Evolutionary conservation across 78 protist genomes (phyloP), one percentile per base, ranked within the genome.

Genomic region (Chrysochromulina parva): DNA sequence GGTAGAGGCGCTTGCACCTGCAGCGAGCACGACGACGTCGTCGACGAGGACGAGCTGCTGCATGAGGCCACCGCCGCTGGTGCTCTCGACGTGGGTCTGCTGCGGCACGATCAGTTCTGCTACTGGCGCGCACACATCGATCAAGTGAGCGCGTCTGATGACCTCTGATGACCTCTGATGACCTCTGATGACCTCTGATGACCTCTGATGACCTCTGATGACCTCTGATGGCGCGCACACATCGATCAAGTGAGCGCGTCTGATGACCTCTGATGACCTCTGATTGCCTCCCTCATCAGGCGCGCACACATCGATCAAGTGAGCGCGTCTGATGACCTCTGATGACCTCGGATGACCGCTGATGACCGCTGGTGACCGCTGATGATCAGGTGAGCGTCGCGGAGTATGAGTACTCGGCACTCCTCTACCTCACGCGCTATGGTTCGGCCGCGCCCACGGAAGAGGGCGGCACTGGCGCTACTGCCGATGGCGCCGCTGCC

Each of bases 51-150:
- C 38, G 38, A 38, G 38, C 38, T 38, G 38, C 38, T 38, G n/a
- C 47, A 9, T 10, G n/a, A 19, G 47, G 71, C 71, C 10, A 22
- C n/a, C 71, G 71, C 10, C n/a, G 71, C 71, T 9, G 80, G 38
- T 14, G 53, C 80, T 1, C 13, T 48, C 52, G 84, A 74, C 84
- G 84, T 74, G 24, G 84, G 84, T 24, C 47, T 50, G 20, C 7
- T 6, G 48, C 84, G 84, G 57, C 57, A 14, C 84, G 84, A 74
- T 57, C 55, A 2, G 13, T 74, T 74, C n/a, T 1, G 24, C 84
- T 91, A 91, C 69, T 91, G 90, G 93, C 93, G 88, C 54, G 10
- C 55, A 17, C 93, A 91, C 93, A 13, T 84, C 90, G 93, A 91
- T 74, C 48, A 26, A 52, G 71, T 65, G 71, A 10, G 71, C 71